A percentile compares a stretch with the other conserved stretches of the same genome.
Evolutionary conservation across 2,329 filamentous ascomycete genomes (phyloP).

Genomic region (Aspergillus terreus): DNA sequence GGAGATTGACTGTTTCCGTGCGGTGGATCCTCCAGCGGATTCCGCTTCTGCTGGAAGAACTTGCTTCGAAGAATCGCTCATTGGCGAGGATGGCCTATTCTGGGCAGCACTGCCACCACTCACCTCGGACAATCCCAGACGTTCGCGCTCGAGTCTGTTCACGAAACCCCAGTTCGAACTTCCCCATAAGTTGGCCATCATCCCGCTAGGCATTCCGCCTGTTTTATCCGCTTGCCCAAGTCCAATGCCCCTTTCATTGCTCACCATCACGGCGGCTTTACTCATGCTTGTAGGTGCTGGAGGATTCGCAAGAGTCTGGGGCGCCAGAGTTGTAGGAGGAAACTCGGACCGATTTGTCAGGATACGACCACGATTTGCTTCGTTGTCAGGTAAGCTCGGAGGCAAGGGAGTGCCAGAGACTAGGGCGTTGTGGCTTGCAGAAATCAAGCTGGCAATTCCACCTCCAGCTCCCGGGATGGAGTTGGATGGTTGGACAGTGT

Average conservation of each 20-base stretch:
- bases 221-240: slow-evolving; percentile 58
- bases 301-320: slow-evolving; percentile 75
- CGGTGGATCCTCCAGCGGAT: slow-evolving; percentile 16
- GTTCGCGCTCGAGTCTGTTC: slow-evolving; percentile 57
- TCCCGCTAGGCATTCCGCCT: slow-evolving; percentile 74
- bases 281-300: slow-evolving; percentile 83
- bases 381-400: slow-evolving; percentile 35
- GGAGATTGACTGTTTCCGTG: slow-evolving; percentile 22
- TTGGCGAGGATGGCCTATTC: slow-evolving; percentile 18
- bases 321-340: slow-evolving; percentile 66
- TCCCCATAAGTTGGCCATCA: slow-evolving; percentile 93
- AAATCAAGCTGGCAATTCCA: slow-evolving; percentile 81
- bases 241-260: slow-evolving; percentile 68
- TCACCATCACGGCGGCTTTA: slow-evolving; percentile 76
- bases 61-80: slow-evolving; percentile 25
- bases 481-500: slow-evolving; percentile 50
- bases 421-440: slow-evolving; percentile 74
- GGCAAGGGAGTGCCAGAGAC: slow-evolving; percentile 56
- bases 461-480: slow-evolving; percentile 46
- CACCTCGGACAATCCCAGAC: slow-evolving; percentile 36
- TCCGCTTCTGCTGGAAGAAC: slow-evolving; percentile 18
- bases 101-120: slow-evolving; percentile 15
- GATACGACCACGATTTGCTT: slow-evolving; percentile 32
- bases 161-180: slow-evolving; percentile 75
- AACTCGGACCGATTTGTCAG: slow-evolving; percentile 38